These are phyloP conservation scores for Lasiodiplodia gonubiensis DNA, from an alignment of 2,329 filamentous ascomycete genomes.

Conservation along the genomic window DNA sequence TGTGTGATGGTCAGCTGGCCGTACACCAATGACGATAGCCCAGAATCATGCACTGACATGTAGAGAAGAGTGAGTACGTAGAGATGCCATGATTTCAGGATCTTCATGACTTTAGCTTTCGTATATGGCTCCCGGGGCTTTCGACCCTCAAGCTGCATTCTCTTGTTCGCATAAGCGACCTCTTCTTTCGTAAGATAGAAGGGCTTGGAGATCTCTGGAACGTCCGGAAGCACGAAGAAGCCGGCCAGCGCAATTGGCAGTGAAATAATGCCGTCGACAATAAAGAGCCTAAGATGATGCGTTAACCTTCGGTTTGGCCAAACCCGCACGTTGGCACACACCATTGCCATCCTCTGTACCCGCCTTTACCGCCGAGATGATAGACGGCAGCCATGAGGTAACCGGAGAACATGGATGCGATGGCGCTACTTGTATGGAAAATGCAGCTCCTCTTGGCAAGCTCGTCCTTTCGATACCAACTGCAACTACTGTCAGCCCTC, in stretches of 20 bases:
- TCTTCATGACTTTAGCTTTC: constrained; percentile 61
- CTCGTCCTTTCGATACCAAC: constrained; percentile 58
- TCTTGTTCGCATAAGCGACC: constrained; percentile 52
- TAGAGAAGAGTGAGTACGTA: constrained; percentile 65
- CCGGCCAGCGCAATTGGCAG: constrained; percentile 59
- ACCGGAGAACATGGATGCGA: constrained; percentile 56
- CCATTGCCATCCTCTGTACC: constrained; percentile 61
- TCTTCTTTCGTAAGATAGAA: constrained; percentile 56
- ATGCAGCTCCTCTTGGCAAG: constrained; percentile 60
- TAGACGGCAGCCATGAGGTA: constrained; percentile 63
- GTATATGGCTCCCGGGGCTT: constrained; percentile 54
- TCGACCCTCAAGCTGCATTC: constrained; percentile 59
- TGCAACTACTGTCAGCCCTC: constrained; percentile 29
- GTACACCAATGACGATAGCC: background rate
- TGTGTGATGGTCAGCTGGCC: constrained; percentile 28
- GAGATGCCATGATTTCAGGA: constrained; percentile 69
- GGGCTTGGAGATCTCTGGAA: constrained; percentile 57
- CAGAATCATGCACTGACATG: constrained; percentile 49
- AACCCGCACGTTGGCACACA: background rate
- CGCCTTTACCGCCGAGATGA: constrained; percentile 53
- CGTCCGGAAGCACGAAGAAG: constrained; percentile 56
- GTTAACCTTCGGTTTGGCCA: background rate
- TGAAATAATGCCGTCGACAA: constrained; percentile 61
- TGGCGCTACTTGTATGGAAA: constrained; percentile 56
- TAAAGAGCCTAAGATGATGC: constrained; percentile 46